Evolutionary conservation across 2,329 filamentous ascomycete genomes (phyloP).

Genomic region (Sporothrix pseudoabietina): DNA sequence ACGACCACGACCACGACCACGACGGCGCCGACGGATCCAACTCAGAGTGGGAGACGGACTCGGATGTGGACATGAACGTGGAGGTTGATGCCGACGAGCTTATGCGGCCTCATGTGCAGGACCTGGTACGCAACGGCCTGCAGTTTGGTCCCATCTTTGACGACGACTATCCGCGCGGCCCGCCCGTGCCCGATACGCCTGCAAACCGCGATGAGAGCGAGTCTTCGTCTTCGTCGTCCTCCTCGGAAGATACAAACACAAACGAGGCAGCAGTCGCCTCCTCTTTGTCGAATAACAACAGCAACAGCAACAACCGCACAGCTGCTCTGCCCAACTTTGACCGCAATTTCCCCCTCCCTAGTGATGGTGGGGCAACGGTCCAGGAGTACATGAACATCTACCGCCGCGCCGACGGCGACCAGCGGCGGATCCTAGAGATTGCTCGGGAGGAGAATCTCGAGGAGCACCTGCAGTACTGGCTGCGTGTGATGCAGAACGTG

Average conservation of each 20-base stretch:
- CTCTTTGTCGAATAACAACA: background rate
- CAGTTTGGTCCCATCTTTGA: background rate
- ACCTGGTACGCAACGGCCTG: background rate
- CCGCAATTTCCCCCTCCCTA: background rate
- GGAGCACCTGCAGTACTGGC: constrained; percentile 61
- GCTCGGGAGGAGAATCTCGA: constrained; percentile 63
- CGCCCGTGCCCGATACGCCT: constrained; percentile 14
- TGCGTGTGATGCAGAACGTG: constrained; percentile 53
- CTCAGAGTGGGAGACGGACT: constrained; percentile 29
- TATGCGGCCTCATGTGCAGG: background rate
- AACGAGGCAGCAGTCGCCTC: background rate
- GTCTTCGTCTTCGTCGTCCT: constrained; percentile 7
- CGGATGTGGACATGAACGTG: constrained; percentile 4
- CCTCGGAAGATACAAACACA: background rate
- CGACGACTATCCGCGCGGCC: background rate
- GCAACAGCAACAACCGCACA: background rate
- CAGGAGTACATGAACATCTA: constrained; percentile 59
- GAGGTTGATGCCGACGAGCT: constrained; percentile 7
- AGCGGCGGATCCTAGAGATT: constrained; percentile 60
- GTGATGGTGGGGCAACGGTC: constrained; percentile 38
- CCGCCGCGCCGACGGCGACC: constrained; percentile 61
- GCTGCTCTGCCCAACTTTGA: constrained; percentile 20
- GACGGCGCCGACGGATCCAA: constrained; percentile 16
- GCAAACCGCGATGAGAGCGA: background rate
- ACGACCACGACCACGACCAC: background rate